Percentiles rank a stretch among this genome's conserved stretches.
Conservation (phyloP, 495 filamentous ascomycete genomes). For the Neurospora tetrasperma region DNA sequence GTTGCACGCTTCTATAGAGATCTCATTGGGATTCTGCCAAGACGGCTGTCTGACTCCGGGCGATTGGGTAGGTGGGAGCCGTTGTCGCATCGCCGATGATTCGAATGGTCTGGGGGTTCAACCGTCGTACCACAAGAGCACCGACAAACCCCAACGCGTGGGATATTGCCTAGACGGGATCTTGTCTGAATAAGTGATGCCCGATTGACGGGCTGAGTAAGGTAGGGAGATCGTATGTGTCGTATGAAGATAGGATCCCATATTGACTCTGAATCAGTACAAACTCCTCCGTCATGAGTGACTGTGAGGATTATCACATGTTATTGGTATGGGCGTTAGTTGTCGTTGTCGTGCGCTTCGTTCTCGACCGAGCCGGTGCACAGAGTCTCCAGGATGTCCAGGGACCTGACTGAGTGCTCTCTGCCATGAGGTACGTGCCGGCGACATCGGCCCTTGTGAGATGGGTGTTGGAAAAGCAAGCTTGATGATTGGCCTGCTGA, state of each 20-base stretch:
- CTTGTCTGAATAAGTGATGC: neutral
- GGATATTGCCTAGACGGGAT: neutral
- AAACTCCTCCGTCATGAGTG: neutral
- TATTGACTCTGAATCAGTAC: neutral
- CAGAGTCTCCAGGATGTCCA: neutral
- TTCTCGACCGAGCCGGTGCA: neutral
- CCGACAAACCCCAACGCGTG: neutral
- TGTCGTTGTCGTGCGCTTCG: neutral
- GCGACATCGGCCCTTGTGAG: slow-evolving; percentile 25
- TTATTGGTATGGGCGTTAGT: neutral
- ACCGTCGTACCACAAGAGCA: neutral
- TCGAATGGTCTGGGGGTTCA: neutral
- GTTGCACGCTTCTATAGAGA: neutral
- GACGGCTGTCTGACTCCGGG: neutral
- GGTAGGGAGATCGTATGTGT: neutral
- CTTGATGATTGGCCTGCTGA: slow-evolving; percentile 19
- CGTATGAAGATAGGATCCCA: neutral
- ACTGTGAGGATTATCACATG: neutral
- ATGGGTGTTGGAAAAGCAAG: slow-evolving; percentile 20
- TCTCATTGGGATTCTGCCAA: neutral
- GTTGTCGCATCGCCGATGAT: neutral
- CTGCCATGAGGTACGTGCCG: neutral
- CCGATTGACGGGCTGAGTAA: neutral
- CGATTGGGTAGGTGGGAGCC: neutral
- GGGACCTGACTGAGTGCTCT: neutral